These are phyloP conservation scores for Aotearoamyces nothofagi DNA, from an alignment of 2,329 filamentous ascomycete species.

Conservation along the genomic window DNA sequence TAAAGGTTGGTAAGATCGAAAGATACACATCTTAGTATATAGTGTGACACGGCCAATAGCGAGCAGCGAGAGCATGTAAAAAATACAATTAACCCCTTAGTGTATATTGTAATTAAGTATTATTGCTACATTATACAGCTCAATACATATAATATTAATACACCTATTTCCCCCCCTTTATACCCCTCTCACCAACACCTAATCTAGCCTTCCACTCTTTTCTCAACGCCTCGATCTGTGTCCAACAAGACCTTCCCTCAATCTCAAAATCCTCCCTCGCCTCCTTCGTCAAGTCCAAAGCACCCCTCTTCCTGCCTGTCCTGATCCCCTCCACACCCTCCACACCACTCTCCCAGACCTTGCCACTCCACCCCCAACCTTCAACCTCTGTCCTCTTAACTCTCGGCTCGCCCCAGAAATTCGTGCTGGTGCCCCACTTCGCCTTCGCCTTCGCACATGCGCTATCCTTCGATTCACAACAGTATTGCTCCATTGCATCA, in stretches of 20 bases:
- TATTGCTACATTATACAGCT: too few relatives aligned
- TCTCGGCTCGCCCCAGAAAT: conserved; percentile 38
- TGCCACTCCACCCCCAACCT: conserved; percentile 69
- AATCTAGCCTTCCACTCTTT: too few relatives aligned
- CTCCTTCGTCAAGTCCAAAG: conserved; percentile 43
- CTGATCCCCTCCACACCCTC: conserved; percentile 33
- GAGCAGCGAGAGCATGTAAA: too few relatives aligned
- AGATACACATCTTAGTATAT: too few relatives aligned
- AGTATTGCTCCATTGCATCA: conserved; percentile 31
- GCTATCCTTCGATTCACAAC: too few relatives aligned
- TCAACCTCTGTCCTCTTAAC: conserved; percentile 71
- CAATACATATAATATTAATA: too few relatives aligned
- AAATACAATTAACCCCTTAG: too few relatives aligned
- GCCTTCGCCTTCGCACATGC: conserved; percentile 35
- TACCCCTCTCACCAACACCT: too few relatives aligned
- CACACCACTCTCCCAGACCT: conserved; percentile 29
- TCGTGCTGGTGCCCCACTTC: conserved; percentile 77
- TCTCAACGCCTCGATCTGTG: conserved; percentile 56
- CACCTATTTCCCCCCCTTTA: too few relatives aligned
- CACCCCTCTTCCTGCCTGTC: conserved; percentile 42
- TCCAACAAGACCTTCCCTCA: conserved; percentile 47
- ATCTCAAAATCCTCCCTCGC: conserved; percentile 45
- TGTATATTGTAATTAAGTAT: too few relatives aligned
- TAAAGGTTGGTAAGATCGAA: too few relatives aligned
- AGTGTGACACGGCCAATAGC: too few relatives aligned